These are phyloP conservation scores for cucumber (Cucumis sativus) DNA, from an alignment of 306 rosid species.

Conservation along the genomic window DNA sequence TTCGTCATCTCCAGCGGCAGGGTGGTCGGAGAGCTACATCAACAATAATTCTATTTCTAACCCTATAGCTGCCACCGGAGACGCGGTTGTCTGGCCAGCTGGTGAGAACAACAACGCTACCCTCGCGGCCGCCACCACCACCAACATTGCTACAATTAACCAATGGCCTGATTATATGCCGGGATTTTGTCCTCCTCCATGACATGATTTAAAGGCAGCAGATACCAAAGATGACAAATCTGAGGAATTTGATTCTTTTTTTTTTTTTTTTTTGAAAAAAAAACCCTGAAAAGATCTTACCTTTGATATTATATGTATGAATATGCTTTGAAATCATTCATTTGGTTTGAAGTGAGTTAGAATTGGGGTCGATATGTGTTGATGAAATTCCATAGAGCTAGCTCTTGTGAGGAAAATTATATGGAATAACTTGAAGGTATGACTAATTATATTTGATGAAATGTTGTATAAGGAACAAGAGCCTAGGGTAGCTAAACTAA, in stretches of 20 bases:
- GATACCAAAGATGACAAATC: not conserved
- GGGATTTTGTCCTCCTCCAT: slow-evolving; percentile 6
- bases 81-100: not conserved
- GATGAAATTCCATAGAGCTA: not conserved
- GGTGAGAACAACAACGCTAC: not conserved
- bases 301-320: not conserved
- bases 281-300: not conserved
- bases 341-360: not conserved
- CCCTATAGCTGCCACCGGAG: not conserved
- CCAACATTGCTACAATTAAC: not conserved
- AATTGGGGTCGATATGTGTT: not conserved
- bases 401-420: too few relatives aligned
- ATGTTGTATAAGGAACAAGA: not conserved
- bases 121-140: not conserved
- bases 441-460: not conserved
- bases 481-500: not conserved
- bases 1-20: not conserved
- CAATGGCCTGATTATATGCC: slow-evolving; percentile 2
- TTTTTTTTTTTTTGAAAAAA: not conserved
- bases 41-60: not conserved
- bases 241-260: not conserved
- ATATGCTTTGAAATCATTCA: not conserved
- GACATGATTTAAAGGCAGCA: not conserved
- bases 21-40: not conserved
- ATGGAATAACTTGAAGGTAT: not conserved